Conservation (phyloP, 331 rosid species). For the Pyracantha coccinea region DNA sequence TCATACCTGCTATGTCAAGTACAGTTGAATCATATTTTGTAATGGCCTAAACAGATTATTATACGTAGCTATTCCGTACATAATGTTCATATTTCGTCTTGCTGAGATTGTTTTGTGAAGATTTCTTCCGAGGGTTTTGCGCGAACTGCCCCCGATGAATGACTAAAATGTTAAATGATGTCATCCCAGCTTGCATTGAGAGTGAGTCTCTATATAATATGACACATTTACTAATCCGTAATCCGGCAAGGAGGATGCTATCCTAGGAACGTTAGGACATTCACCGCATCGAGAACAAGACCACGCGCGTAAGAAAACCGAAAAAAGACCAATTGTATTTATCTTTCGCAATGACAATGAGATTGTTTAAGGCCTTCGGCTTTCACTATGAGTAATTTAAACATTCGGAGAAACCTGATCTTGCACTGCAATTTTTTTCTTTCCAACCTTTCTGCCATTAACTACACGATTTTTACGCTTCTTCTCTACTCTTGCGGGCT, state of each 20-base stretch:
- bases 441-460: slow-evolving; percentile 12
- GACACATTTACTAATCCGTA: too few species aligned
- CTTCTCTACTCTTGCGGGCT: slow-evolving; percentile 18
- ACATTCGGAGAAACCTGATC: slow-evolving; percentile 33
- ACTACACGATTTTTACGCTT: slow-evolving; percentile 18
- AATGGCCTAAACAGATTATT: not conserved
- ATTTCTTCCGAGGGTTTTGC: not conserved
- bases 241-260: too few species aligned
- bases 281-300: too few species aligned
- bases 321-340: too few species aligned
- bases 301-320: too few species aligned
- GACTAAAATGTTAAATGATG: too few species aligned
- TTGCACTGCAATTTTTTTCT: slow-evolving; percentile 25
- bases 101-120: not conserved
- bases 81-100: not conserved
- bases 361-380: too few species aligned
- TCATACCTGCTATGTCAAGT: not conserved
- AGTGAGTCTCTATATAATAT: too few species aligned
- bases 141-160: not conserved
- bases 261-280: too few species aligned
- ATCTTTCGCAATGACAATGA: too few species aligned
- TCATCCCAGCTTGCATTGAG: too few species aligned
- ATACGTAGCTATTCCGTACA: not conserved
- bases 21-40: not conserved
- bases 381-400: not conserved